Conservation (phyloP, 345 rosid genomes). For the Erodium maritimum region DNA sequence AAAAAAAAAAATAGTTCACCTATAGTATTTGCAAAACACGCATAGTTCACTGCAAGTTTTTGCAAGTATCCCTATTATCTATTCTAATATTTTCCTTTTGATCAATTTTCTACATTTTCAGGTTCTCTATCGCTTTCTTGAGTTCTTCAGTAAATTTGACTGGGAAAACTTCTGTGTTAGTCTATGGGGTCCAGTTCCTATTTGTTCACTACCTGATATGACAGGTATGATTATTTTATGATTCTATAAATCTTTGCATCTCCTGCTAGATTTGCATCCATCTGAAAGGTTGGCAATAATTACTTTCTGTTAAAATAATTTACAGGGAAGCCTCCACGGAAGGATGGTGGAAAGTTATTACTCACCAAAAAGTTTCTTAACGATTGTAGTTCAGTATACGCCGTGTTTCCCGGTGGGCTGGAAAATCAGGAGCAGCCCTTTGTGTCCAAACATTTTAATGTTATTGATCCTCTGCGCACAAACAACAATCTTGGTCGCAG, state of each 20-base stretch:
- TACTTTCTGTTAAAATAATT: conserved; percentile 5
- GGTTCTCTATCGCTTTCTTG: conserved; percentile 96
- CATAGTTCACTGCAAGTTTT: too few species aligned
- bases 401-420: conserved; percentile 49
- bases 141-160: conserved; percentile 99
- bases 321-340: conserved; percentile 81
- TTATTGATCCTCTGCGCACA: conserved; percentile 90
- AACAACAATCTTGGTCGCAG: conserved; percentile 99
- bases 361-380: conserved; percentile 59
- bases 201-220: conserved; percentile 74
- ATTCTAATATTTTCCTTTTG: conserved; percentile 12
- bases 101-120: conserved; percentile 16
- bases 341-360: conserved; percentile 57
- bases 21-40: too few species aligned
- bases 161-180: conserved; percentile 97
- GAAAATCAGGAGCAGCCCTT: conserved; percentile 75
- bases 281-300: background rate
- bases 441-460: conserved; percentile 84
- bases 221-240: conserved; percentile 33
- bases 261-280: background rate
- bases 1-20: too few species aligned
- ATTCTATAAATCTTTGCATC: background rate
- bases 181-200: conserved; percentile 95
- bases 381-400: conserved; percentile 64
- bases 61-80: too few species aligned